A percentile compares a stretch with the other conserved stretches of the same genome.
These are phyloP conservation scores for Medicago ruthenica DNA, from an alignment of 306 rosid species.

Conservation along the genomic window DNA sequence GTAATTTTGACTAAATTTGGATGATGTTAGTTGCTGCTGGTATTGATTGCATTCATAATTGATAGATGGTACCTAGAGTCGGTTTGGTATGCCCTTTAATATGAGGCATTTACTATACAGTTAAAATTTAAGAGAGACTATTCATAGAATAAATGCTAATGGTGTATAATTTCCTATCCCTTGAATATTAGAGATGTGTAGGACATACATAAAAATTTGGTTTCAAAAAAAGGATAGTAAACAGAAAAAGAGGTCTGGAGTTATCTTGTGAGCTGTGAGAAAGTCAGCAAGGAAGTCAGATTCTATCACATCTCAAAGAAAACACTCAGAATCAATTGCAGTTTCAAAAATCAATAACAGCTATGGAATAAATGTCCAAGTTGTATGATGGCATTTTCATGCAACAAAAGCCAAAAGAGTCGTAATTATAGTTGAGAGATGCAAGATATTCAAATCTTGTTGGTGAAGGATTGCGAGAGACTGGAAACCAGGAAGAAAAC, in stretches of 20 bases:
- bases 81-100: slow-evolving; percentile 29
- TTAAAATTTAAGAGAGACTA: background rate
- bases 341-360: background rate
- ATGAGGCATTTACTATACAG: slow-evolving; percentile 3
- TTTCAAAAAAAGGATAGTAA: background rate
- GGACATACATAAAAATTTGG: background rate
- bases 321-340: background rate
- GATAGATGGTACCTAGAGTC: slow-evolving; percentile 26
- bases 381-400: background rate
- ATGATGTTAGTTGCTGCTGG: slow-evolving; percentile 20
- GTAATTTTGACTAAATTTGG: slow-evolving; percentile 36
- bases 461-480: background rate
- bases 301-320: slow-evolving; percentile 1
- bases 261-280: background rate
- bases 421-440: slow-evolving; percentile 6
- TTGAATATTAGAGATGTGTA: background rate
- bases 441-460: background rate
- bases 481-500: background rate
- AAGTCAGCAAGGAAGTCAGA: background rate
- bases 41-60: slow-evolving; percentile 22
- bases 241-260: background rate
- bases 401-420: background rate
- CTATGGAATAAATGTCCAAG: background rate
- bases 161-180: background rate
- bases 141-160: slow-evolving; percentile 22